phyloP scores from a whole-genome alignment of 202 grass and related monocot species.

The Alloteropsis angusta region DNA sequence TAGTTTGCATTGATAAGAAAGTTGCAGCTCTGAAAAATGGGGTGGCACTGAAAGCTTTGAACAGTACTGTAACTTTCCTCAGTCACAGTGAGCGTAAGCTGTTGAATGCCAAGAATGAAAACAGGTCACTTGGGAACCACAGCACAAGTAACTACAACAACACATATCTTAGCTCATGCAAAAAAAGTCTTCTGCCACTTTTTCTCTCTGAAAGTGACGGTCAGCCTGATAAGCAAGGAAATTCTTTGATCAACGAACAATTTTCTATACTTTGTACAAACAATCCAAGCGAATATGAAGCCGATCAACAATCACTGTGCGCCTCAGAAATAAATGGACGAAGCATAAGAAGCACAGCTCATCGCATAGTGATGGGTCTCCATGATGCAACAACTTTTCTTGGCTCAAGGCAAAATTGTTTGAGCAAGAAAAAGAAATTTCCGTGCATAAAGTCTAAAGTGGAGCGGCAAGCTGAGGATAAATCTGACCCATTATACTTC shows the following conservation, averaged over 20 bases:
- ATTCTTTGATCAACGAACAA: slow-evolving; percentile 2
- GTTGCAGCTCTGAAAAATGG: slow-evolving; percentile 43
- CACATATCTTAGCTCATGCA: slow-evolving; percentile 27
- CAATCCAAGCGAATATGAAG: background rate
- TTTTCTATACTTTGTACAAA: slow-evolving; percentile 17
- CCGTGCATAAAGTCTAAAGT: slow-evolving; percentile 15
- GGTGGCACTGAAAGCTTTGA: slow-evolving; percentile 55
- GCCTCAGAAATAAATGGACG: slow-evolving; percentile 23
- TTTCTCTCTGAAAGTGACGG: slow-evolving; percentile 19
- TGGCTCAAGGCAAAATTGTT: slow-evolving; percentile 11
- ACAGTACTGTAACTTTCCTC: slow-evolving; percentile 51
- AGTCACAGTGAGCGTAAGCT: slow-evolving; percentile 16
- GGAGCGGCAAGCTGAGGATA: slow-evolving; percentile 2
- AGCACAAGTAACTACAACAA: slow-evolving; percentile 10
- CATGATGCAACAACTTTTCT: slow-evolving; percentile 23
- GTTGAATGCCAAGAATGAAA: slow-evolving; percentile 28
- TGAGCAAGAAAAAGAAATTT: slow-evolving; percentile 10
- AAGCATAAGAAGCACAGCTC: slow-evolving; percentile 36
- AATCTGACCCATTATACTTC: slow-evolving; percentile 19
- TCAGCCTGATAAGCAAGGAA: slow-evolving; percentile 17
- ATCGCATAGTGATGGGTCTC: slow-evolving; percentile 36
- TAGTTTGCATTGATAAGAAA: slow-evolving; percentile 65
- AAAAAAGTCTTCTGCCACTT: slow-evolving; percentile 47
- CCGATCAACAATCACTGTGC: background rate
- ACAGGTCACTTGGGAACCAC: slow-evolving; percentile 14